A percentile compares a stretch with the other conserved stretches of the same genome.
Evolutionary conservation across 306 rosid genomes (phyloP).

Genomic region (Pterocarpus macrocarpus): DNA sequence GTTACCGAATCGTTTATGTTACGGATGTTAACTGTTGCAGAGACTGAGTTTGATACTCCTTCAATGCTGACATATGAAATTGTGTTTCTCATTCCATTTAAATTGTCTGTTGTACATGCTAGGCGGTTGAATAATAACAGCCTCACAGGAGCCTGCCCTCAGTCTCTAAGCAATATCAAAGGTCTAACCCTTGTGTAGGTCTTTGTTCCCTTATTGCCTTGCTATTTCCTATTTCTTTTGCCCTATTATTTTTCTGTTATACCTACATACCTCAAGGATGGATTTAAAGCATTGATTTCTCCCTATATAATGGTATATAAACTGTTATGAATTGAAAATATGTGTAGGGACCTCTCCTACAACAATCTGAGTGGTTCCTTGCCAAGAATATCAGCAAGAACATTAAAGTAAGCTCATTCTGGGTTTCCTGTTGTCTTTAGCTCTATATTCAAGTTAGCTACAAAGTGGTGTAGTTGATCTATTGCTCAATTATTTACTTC

Average conservation of each 20-base stretch:
- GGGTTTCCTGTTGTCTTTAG: slow-evolving; percentile 3
- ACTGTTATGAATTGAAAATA: slow-evolving; percentile 40
- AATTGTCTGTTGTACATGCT: slow-evolving; percentile 51
- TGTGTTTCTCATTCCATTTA: slow-evolving; percentile 43
- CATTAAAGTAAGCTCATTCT: slow-evolving; percentile 79
- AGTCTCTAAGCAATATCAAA: slow-evolving; percentile 71
- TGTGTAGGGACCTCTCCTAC: slow-evolving; percentile 88
- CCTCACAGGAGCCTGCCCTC: slow-evolving; percentile 88
- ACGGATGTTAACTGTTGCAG: slow-evolving; percentile 11
- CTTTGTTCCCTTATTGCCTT: slow-evolving; percentile 37
- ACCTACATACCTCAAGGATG: neutral
- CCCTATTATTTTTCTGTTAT: neutral
- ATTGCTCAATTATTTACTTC: slow-evolving; percentile 26
- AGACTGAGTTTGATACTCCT: slow-evolving; percentile 31
- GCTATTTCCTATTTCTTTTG: neutral
- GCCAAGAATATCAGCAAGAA: slow-evolving; percentile 91
- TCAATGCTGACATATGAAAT: slow-evolving; percentile 15
- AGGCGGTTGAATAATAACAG: slow-evolving; percentile 98
- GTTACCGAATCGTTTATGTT: slow-evolving; percentile 49
- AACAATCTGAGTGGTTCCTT: slow-evolving; percentile 91
- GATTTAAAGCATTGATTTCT: slow-evolving; percentile 32
- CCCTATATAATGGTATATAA: neutral
- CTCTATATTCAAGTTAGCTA: slow-evolving; percentile 25
- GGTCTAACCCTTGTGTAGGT: slow-evolving; percentile 96
- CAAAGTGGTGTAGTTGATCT: slow-evolving; percentile 12